Percentiles rank a stretch among this genome's conserved stretches.
phyloP scores from a whole-genome alignment of 2,329 filamentous ascomycete species.

The Coniochaeta hoffmannii region DNA sequence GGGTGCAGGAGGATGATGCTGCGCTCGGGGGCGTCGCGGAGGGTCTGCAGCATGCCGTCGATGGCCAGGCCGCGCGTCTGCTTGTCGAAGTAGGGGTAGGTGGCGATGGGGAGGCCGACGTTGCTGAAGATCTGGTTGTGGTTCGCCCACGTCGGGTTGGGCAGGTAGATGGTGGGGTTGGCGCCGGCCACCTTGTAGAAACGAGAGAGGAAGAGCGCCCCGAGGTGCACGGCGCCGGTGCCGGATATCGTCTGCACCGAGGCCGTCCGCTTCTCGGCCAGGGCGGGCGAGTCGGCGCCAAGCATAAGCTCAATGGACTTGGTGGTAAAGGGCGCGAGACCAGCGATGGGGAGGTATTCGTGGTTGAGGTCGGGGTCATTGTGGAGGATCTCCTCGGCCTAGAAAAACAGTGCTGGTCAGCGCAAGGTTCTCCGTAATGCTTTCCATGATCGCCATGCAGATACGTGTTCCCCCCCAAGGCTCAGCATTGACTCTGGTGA shows the following conservation, averaged over 20 bases:
- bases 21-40: constrained; percentile 64
- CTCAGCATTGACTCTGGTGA: background rate
- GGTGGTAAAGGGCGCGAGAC: constrained; percentile 74
- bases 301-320: constrained; percentile 90
- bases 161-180: constrained; percentile 77
- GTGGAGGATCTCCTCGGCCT: constrained; percentile 88
- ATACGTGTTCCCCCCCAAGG: too few species aligned
- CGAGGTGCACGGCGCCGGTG: constrained; percentile 89
- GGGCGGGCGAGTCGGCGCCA: constrained; percentile 70
- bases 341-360: constrained; percentile 96
- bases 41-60: constrained; percentile 70
- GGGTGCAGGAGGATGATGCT: constrained; percentile 89
- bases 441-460: background rate
- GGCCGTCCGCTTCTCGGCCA: constrained; percentile 72
- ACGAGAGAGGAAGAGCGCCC: constrained; percentile 85
- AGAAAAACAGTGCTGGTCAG: constrained; percentile 15
- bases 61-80: constrained; percentile 88
- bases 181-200: constrained; percentile 73
- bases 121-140: constrained; percentile 98
- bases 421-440: constrained; percentile 3
- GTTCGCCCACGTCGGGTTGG: constrained; percentile 95
- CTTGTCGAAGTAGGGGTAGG: constrained; percentile 92
- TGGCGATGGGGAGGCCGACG: constrained; percentile 67
- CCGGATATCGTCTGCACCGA: constrained; percentile 95
- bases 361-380: constrained; percentile 90